phyloP scores from a whole-genome alignment of 257 asterid species.

The Verbascum thapsus region DNA sequence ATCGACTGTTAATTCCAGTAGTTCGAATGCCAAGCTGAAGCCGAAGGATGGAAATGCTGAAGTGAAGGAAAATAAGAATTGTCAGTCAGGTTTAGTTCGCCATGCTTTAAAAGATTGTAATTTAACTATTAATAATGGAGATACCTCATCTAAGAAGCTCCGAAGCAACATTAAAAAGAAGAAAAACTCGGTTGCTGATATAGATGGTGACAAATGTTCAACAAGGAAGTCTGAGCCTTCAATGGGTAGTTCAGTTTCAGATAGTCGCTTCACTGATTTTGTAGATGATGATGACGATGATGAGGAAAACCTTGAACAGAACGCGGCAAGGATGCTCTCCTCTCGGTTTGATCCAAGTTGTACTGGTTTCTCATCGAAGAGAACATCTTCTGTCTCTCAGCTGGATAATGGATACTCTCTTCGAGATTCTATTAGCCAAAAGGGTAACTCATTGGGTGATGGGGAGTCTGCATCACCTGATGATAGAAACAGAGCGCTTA shows the following conservation, averaged over 20 bases:
- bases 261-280: conserved; percentile 43
- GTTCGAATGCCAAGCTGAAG: conserved; percentile 40
- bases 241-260: conserved; percentile 44
- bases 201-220: conserved; percentile 40
- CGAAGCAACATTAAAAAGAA: conserved; percentile 52
- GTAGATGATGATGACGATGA: conserved; percentile 87
- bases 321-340: conserved; percentile 98
- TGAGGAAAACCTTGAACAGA: conserved; percentile 93
- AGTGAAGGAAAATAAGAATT: conserved; percentile 39
- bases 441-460: conserved; percentile 49
- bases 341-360: conserved; percentile 96
- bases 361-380: conserved; percentile 74
- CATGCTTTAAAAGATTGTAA: conserved; percentile 40
- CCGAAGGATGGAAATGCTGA: conserved; percentile 44
- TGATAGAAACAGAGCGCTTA: conserved; percentile 62
- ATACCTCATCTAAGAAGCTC: conserved; percentile 40
- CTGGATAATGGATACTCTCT: conserved; percentile 48
- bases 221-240: conserved; percentile 51
- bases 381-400: conserved; percentile 48
- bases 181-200: conserved; percentile 41
- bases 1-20: conserved; percentile 36
- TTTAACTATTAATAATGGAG: conserved; percentile 42
- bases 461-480: conserved; percentile 54
- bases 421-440: conserved; percentile 43
- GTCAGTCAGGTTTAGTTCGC: conserved; percentile 36